A percentile compares a stretch with the other conserved stretches of the same genome.
Evolutionary conservation across 2,329 filamentous ascomycete species (phyloP).

Genomic region (Coleophoma crateriformis): DNA sequence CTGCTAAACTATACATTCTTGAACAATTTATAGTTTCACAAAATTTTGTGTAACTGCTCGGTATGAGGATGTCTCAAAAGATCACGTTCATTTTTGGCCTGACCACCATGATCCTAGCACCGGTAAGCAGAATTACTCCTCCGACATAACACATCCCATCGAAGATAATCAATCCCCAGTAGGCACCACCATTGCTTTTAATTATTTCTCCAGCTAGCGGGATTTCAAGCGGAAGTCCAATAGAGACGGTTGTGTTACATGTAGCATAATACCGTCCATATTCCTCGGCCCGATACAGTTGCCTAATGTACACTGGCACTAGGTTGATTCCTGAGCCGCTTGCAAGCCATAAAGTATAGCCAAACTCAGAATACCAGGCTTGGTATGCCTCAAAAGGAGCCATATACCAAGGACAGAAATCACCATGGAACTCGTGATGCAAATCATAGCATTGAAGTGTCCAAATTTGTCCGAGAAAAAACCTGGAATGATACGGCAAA

Average conservation of each 20-base stretch:
- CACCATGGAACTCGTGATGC: constrained; percentile 45
- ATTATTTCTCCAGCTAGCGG: constrained; percentile 65
- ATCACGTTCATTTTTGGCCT: too few species aligned
- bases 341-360: constrained; percentile 70
- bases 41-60: too few species aligned
- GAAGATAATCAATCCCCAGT: background rate
- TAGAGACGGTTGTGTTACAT: constrained; percentile 76
- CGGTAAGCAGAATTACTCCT: background rate
- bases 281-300: constrained; percentile 73
- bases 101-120: too few species aligned
- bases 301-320: constrained; percentile 78
- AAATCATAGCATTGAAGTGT: constrained; percentile 77
- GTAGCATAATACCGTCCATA: constrained; percentile 86
- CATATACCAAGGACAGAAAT: constrained; percentile 35
- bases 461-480: constrained; percentile 77
- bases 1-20: too few species aligned
- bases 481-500: constrained; percentile 76
- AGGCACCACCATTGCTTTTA: constrained; percentile 7
- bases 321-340: constrained; percentile 77
- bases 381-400: constrained; percentile 47
- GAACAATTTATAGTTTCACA: too few species aligned
- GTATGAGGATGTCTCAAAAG: too few species aligned
- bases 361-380: constrained; percentile 53
- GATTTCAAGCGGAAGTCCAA: constrained; percentile 67
- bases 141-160: background rate